phyloP scores from a whole-genome alignment of 495 filamentous ascomycete species.

The Parathielavia hyrcaniae region DNA sequence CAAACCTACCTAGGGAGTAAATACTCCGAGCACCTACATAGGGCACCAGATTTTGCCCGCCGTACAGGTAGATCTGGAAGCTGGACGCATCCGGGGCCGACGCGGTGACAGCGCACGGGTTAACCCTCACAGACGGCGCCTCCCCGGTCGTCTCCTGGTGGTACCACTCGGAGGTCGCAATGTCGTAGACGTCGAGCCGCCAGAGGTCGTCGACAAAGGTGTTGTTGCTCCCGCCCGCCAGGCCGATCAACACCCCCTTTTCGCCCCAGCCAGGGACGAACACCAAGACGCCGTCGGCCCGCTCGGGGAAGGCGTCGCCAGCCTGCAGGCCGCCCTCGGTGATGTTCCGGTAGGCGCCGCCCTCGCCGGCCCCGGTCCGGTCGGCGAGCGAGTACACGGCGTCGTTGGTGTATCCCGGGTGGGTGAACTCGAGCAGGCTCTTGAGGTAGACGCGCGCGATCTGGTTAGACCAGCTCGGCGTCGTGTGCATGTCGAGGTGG shows the following conservation, averaged over 20 bases:
- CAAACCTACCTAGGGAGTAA: not conserved
- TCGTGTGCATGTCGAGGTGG: slow-evolving; percentile 62
- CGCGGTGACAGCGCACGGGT: slow-evolving; percentile 65
- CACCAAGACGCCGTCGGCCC: slow-evolving; percentile 64
- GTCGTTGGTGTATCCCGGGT: slow-evolving; percentile 57
- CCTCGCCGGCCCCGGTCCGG: slow-evolving; percentile 43
- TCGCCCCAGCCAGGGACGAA: slow-evolving; percentile 68
- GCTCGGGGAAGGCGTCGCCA: slow-evolving; percentile 56
- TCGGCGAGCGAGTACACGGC: slow-evolving; percentile 47
- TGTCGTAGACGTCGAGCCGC: slow-evolving; percentile 68
- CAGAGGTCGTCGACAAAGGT: slow-evolving; percentile 63
- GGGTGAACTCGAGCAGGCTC: slow-evolving; percentile 67
- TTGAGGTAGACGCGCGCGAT: slow-evolving; percentile 61
- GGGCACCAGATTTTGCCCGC: slow-evolving; percentile 64
- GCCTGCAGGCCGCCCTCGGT: slow-evolving; percentile 63
- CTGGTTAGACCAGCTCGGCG: slow-evolving; percentile 59
- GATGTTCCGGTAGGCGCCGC: slow-evolving; percentile 61
- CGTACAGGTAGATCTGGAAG: slow-evolving; percentile 71
- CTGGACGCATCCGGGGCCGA: slow-evolving; percentile 63
- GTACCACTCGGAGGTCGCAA: slow-evolving; percentile 70
- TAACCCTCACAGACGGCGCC: slow-evolving; percentile 59
- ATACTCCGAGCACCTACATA: slow-evolving; percentile 28
- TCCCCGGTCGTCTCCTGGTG: slow-evolving; percentile 62
- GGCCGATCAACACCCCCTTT: slow-evolving; percentile 61
- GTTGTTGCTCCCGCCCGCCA: slow-evolving; percentile 59